phyloP scores from a whole-genome alignment of 441 rosid species.

The Capsella rubella region DNA sequence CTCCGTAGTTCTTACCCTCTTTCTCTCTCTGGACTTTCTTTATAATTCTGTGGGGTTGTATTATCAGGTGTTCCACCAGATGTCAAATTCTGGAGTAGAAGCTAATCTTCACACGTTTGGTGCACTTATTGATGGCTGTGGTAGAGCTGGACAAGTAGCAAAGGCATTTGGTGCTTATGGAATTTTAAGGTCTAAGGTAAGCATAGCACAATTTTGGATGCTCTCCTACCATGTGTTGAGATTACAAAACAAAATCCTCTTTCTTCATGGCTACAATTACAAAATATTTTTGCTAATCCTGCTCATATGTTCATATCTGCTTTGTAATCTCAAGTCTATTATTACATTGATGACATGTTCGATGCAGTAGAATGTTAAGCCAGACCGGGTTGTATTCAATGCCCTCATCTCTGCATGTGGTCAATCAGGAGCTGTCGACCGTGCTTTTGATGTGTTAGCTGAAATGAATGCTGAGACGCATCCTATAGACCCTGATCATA shows the following conservation, averaged over 20 bases:
- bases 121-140: conserved; percentile 98
- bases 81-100: conserved; percentile 89
- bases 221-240: conserved; percentile 17
- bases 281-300: background rate
- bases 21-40: background rate
- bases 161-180: conserved; percentile 99
- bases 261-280: conserved; percentile 18
- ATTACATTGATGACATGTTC: conserved; percentile 56
- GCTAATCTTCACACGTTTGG: conserved; percentile 94
- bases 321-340: conserved; percentile 42
- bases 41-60: conserved; percentile 30
- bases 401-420: conserved; percentile 98
- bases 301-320: conserved; percentile 30
- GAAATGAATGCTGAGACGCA: conserved; percentile 84
- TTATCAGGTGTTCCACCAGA: conserved; percentile 83
- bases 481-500: conserved; percentile 94
- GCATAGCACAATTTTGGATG: conserved; percentile 31
- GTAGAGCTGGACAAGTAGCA: conserved; percentile 92
- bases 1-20: background rate
- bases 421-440: conserved; percentile 93
- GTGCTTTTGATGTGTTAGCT: conserved; percentile 95
- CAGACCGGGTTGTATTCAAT: conserved; percentile 97
- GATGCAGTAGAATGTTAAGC: conserved; percentile 96
- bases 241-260: conserved; percentile 13
- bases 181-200: conserved; percentile 95